Evolutionary conservation across 345 rosid genomes (phyloP).

Genomic region (Turnera subulata): DNA sequence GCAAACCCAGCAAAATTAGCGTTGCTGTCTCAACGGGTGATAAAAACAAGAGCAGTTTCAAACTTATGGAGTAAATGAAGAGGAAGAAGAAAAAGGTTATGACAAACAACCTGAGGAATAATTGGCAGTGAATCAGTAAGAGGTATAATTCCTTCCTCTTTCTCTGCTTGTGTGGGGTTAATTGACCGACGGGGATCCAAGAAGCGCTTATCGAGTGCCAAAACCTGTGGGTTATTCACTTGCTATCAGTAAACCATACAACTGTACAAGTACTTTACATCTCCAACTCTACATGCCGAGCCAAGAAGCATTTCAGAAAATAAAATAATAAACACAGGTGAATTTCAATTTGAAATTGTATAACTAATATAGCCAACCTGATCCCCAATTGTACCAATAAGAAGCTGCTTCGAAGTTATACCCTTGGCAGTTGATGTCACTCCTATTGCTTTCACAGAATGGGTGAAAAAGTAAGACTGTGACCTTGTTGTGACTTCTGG

Average conservation of each 20-base stretch:
- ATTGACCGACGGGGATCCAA: constrained; percentile 89
- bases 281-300: background rate
- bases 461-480: constrained; percentile 92
- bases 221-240: constrained; percentile 39
- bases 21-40: background rate
- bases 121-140: constrained; percentile 89
- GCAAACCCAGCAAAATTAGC: background rate
- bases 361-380: constrained; percentile 50
- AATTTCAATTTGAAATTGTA: background rate
- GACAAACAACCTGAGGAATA: constrained; percentile 70
- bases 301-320: background rate
- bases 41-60: background rate
- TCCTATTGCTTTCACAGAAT: constrained; percentile 76
- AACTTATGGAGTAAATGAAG: background rate
- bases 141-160: constrained; percentile 92
- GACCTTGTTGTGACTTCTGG: constrained; percentile 82
- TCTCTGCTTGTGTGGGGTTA: constrained; percentile 96
- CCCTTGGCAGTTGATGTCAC: constrained; percentile 97
- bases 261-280: background rate
- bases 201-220: constrained; percentile 89
- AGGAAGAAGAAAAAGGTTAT: too few species aligned
- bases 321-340: background rate
- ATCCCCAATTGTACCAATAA: constrained; percentile 85
- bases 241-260: constrained; percentile 1
- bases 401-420: constrained; percentile 96